A percentile compares a stretch with the other conserved stretches of the same genome.
phyloP scores from a whole-genome alignment of 495 filamentous ascomycete species.

The Poronia punctata region DNA sequence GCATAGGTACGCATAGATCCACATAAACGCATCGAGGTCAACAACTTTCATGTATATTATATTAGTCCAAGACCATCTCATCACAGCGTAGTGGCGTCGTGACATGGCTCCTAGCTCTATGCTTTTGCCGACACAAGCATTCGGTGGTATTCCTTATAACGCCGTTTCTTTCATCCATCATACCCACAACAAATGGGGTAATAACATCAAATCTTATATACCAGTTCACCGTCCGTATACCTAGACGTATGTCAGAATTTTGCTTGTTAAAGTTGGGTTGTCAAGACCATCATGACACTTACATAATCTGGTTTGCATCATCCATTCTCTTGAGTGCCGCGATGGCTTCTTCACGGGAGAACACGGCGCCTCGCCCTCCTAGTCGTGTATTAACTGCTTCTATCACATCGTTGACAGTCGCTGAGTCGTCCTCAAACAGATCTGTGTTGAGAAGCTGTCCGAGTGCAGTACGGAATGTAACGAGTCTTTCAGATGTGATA shows the following conservation, averaged over 20 bases:
- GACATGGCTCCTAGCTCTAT: no score
- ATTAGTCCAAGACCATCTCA: no score
- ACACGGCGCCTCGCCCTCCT: constrained; percentile 45
- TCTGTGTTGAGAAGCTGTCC: constrained; percentile 71
- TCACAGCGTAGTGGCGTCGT: no score
- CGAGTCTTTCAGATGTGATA: constrained; percentile 58
- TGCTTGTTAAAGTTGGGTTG: background rate
- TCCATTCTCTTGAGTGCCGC: constrained; percentile 73
- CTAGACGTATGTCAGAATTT: constrained; percentile 27
- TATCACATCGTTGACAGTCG: constrained; percentile 66
- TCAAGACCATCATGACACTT: constrained; percentile 34
- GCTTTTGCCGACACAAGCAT: constrained; percentile 1
- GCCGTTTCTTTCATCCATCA: constrained; percentile 4
- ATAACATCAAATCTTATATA: constrained; percentile 37
- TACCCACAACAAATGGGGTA: background rate
- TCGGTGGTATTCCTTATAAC: constrained; percentile 2
- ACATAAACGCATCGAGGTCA: no score
- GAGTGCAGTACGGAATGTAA: constrained; percentile 68
- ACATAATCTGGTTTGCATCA: constrained; percentile 87
- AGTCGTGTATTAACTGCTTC: constrained; percentile 71
- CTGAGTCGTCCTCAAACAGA: constrained; percentile 75
- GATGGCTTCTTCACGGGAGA: constrained; percentile 65
- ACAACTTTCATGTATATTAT: no score
- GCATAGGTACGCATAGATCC: no score
- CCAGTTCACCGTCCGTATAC: constrained; percentile 39